Conservation (phyloP, 805 yeast species). For the Clavispora phyllophila region DNA sequence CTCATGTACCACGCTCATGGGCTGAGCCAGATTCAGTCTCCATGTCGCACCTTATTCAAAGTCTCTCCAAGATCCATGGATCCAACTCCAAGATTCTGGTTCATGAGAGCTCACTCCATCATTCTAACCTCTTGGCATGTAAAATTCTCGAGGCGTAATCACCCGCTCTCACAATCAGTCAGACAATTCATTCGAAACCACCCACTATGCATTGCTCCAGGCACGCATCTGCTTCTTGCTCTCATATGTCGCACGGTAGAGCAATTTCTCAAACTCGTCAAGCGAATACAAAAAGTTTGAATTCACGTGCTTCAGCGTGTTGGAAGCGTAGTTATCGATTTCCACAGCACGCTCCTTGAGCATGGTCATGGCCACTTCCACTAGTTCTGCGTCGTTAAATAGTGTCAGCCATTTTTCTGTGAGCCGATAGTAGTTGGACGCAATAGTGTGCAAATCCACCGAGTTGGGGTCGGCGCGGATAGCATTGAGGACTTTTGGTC, state of each 20-base stretch:
- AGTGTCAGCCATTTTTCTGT: conserved; percentile 74
- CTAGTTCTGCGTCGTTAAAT: conserved; percentile 61
- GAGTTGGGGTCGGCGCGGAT: conserved; percentile 65
- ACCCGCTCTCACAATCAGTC: too few relatives aligned
- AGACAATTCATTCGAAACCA: too few relatives aligned
- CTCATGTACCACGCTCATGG: too few relatives aligned
- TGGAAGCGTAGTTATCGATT: conserved; percentile 66
- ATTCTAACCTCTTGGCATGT: too few relatives aligned
- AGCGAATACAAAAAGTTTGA: conserved; percentile 55
- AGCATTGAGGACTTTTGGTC: conserved; percentile 67
- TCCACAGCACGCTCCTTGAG: conserved; percentile 61
- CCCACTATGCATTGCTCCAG: conserved; percentile 27
- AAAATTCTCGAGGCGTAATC: too few relatives aligned
- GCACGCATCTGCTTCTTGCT: conserved; percentile 36
- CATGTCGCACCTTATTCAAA: too few relatives aligned
- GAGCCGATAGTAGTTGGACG: conserved; percentile 63
- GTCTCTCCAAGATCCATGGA: too few relatives aligned
- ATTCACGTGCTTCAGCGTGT: conserved; percentile 44
- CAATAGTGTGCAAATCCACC: conserved; percentile 62
- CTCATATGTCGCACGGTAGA: conserved; percentile 51
- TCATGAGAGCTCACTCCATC: too few relatives aligned
- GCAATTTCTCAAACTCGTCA: conserved; percentile 69
- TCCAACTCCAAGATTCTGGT: too few relatives aligned
- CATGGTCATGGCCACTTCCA: conserved; percentile 47
- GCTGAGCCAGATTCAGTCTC: too few relatives aligned